Evolutionary conservation across 2,329 filamentous ascomycete genomes (phyloP).

Genomic region (Botrytis fabae): DNA sequence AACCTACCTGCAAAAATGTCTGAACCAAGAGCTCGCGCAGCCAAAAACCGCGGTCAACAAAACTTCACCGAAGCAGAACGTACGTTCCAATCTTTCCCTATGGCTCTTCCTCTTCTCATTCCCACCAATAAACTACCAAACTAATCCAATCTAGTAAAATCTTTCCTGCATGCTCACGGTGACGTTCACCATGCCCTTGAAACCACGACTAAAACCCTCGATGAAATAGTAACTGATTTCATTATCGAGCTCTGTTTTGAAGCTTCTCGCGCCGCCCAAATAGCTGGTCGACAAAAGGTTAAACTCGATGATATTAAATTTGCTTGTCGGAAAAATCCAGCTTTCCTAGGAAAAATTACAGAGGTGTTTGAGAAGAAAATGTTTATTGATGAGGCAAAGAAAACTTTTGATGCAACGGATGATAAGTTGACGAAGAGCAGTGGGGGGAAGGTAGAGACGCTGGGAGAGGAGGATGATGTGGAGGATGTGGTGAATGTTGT

Average conservation of each 20-base stretch:
- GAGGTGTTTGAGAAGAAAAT: constrained; percentile 87
- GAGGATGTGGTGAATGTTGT: constrained; percentile 42
- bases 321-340: constrained; percentile 79
- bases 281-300: constrained; percentile 90
- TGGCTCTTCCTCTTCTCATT: neutral
- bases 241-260: constrained; percentile 92
- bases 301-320: constrained; percentile 99
- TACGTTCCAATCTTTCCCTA: constrained; percentile 45
- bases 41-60: constrained; percentile 80
- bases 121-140: neutral
- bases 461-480: constrained; percentile 56
- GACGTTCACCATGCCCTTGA: constrained; percentile 76
- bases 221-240: constrained; percentile 96
- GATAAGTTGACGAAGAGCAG: constrained; percentile 59
- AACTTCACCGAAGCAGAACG: constrained; percentile 74
- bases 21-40: constrained; percentile 74
- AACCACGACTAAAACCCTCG: constrained; percentile 81
- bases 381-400: constrained; percentile 79
- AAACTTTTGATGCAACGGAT: constrained; percentile 70
- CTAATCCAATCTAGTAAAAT: constrained; percentile 54
- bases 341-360: constrained; percentile 84
- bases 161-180: constrained; percentile 77
- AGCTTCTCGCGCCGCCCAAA: constrained; percentile 80
- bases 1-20: constrained; percentile 45
- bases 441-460: constrained; percentile 50